Base-by-base conservation (phyloP, 345 rosid species). In the Eucalyptus urophylla region DNA sequence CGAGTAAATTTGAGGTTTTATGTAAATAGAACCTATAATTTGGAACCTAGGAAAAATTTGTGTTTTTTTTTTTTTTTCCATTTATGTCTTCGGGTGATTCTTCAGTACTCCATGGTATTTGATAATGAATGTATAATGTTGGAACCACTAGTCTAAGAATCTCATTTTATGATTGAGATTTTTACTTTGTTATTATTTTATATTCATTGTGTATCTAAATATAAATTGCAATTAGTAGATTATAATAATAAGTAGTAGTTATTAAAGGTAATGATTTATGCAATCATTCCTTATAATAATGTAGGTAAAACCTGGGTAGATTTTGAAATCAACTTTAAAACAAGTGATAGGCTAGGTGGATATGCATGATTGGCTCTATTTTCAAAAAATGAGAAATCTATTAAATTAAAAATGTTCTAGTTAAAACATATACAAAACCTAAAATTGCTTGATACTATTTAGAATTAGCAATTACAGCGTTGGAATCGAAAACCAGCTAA, bases 401-500 rank as follows among this genome's bases (percentile, higher is more conserved):
- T 19, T 7, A 53, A 19, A 53, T 53, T 1, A 0, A 19, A 53
- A 19, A 53, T 0, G 4, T 19, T 53, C 0, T 2, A 19, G 0
- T 19, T 53, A 19, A 53, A 53, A 51, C 0, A 7, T 17, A 0
- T 7, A 51, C 0, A 0, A 0, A 51, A 17, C 1, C 0, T 0
- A 4, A 51, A 51, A 17, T 51, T 51, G 0, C 0, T 3, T 2
- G 1, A 0, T 51, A 51, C 2, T 51, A 51, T 1, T 51, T 17
- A 0, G 2, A 16, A 4, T 5, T 0, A 3, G 6, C 12, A 67
- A 8, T 15, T 33, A 0, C 2, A 8, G 0, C 2, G 1, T 33
- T 10, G 7, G 3, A 33, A 8, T 3, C 0, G 14, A 33, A 14
- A 33, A 33, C 7, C 8, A 5, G 9, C 14, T 33, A 1, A 67